A percentile compares a stretch with the other conserved stretches of the same genome.
phyloP scores from a whole-genome alignment of 306 rosid species.

The Luffa acutangula region DNA sequence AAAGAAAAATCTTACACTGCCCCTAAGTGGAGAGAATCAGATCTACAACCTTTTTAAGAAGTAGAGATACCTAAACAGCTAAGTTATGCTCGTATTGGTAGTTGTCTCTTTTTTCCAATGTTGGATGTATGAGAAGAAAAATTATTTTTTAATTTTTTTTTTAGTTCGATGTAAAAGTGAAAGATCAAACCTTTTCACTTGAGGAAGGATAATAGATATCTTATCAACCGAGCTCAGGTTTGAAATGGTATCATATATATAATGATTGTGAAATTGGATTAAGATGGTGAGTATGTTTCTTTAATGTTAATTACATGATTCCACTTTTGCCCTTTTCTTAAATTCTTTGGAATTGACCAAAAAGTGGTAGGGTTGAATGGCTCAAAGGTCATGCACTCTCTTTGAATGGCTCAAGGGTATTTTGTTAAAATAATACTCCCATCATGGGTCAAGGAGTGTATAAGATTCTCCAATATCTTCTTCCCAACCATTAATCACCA shows the following conservation, averaged over 20 bases:
- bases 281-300: background rate
- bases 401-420: background rate
- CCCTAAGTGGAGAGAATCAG: no score
- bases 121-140: no score
- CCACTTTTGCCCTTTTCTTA: background rate
- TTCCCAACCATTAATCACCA: background rate
- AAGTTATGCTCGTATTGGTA: no score
- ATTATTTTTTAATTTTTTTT: no score
- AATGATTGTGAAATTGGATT: background rate
- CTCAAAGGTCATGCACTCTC: background rate
- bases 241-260: background rate
- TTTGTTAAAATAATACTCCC: background rate
- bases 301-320: background rate
- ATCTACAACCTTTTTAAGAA: no score
- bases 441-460: slow-evolving; percentile 2
- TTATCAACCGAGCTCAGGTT: no score
- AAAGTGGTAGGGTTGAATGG: background rate
- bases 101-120: no score
- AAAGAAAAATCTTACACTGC: no score
- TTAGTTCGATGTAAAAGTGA: no score
- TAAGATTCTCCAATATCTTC: background rate
- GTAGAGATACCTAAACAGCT: no score
- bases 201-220: no score
- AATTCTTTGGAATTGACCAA: background rate
- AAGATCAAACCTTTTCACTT: no score